phyloP scores from a whole-genome alignment of 495 filamentous ascomycete species.

The Hyaloscypha variabilis region DNA sequence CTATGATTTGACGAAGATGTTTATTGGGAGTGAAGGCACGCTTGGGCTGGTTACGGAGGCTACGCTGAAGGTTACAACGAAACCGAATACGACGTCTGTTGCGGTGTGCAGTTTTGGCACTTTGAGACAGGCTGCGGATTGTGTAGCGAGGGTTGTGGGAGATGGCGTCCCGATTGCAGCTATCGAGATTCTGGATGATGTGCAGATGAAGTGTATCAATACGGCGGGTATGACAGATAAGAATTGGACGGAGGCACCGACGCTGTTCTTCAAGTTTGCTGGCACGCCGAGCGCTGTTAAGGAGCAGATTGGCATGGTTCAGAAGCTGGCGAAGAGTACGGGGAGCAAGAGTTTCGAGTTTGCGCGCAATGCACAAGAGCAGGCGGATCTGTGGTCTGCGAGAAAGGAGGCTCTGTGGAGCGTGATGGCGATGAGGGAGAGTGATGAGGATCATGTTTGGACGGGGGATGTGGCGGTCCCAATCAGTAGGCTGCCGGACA shows the following conservation, averaged over 20 bases:
- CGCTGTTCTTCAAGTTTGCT: constrained; percentile 93
- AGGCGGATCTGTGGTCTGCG: constrained; percentile 81
- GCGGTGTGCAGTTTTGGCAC: constrained; percentile 80
- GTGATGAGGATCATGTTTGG: constrained; percentile 71
- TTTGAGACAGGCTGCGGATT: constrained; percentile 78
- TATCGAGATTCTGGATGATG: constrained; percentile 91
- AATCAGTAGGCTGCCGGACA: constrained; percentile 68
- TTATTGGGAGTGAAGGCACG: constrained; percentile 92
- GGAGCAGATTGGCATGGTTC: constrained; percentile 79
- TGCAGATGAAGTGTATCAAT: constrained; percentile 95
- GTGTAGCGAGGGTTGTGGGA: constrained; percentile 77
- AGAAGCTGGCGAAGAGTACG: constrained; percentile 61
- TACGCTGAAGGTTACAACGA: constrained; percentile 79
- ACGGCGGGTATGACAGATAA: constrained; percentile 70
- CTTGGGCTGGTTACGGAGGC: constrained; percentile 88
- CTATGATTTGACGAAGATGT: constrained; percentile 83
- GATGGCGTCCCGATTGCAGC: constrained; percentile 84
- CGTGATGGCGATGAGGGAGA: constrained; percentile 59
- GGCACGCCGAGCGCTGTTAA: constrained; percentile 76
- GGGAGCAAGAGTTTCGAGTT: constrained; percentile 78
- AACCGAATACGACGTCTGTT: constrained; percentile 77
- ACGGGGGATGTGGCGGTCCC: constrained; percentile 85
- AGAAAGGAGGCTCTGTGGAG: constrained; percentile 86
- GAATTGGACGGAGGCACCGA: constrained; percentile 77
- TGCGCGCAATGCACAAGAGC: constrained; percentile 68